Base-by-base conservation (phyloP, 441 rosid species). In the Adansonia rubrostipa region DNA sequence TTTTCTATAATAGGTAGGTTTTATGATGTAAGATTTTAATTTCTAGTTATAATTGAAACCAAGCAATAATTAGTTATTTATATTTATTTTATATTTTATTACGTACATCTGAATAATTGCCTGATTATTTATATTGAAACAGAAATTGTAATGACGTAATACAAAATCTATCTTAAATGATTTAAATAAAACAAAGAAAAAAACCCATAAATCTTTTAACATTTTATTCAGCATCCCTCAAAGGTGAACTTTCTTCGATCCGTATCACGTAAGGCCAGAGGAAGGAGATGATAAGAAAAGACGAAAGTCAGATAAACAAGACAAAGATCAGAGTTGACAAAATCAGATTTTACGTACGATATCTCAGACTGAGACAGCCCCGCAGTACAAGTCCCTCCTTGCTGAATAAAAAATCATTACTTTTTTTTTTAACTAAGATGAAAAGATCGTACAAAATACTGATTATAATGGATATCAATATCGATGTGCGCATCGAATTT, bases 341-440 rank as follows among this genome's bases (percentile, higher is more conserved):
- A n/a, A 66, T 66, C 24, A 44, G 14, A 17, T n/a, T 65, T 20
- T 36, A 40, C 70, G 64, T 60, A 60, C 33, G 36, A 60, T 60
- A 9, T 53, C 57, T 7, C 9, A 20, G 9, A 10, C 53, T 10
- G 10, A 48, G 53, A 28, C 33, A 28, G 7, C 0, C 19, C n/a
- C 8, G 15, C n/a, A 53, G 58, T 53, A 53, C 19, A 53, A 15
- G 19, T n/a, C 58, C 58, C 19, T 53, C 2, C n/a, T 53, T 4
- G 58, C 15, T 60, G 28, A 20, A 22, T 58, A 3, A 20, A 20
- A 9, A 58, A 7, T 0, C 28, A 19, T 57, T 0, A 5, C 2
- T 57, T 3, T 53, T 4, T 57, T 24, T 24, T 0, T 51, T 15
- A 11, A 40, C 6, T 13, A 51, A 4, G 56, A 51, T 51, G 17